phyloP scores from a whole-genome alignment of 805 yeast species.

The Candida boleticola region DNA sequence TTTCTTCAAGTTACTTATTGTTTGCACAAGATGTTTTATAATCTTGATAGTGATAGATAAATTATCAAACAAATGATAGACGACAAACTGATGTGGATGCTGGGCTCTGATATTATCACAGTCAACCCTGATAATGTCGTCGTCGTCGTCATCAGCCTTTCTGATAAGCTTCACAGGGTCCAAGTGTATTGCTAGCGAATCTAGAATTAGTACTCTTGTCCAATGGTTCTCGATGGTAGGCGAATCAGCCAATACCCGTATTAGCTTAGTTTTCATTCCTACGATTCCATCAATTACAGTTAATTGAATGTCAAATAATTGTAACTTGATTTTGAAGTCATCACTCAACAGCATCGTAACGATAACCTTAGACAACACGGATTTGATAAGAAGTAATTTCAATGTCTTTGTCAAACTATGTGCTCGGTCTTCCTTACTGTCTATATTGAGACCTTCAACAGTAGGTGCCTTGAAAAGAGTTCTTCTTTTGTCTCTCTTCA shows the following conservation, averaged over 20 bases:
- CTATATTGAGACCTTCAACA: not conserved
- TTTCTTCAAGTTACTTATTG: slow-evolving; percentile 16
- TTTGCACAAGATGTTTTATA: slow-evolving; percentile 30
- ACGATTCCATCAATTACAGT: slow-evolving; percentile 8
- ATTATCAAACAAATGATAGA: slow-evolving; percentile 37
- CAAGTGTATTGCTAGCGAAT: slow-evolving; percentile 21
- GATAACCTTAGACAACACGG: slow-evolving; percentile 12
- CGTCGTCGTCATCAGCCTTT: slow-evolving; percentile 12
- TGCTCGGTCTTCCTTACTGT: not conserved
- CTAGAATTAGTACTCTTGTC: slow-evolving; percentile 47
- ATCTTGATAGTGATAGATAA: slow-evolving; percentile 32
- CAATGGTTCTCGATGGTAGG: slow-evolving; percentile 47
- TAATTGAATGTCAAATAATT: slow-evolving; percentile 25
- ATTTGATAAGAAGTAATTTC: slow-evolving; percentile 7
- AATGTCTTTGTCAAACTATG: not conserved
- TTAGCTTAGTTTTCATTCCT: slow-evolving; percentile 18
- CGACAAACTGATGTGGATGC: slow-evolving; percentile 40
- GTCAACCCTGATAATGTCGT: slow-evolving; percentile 12
- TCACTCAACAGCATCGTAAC: slow-evolving; percentile 43
- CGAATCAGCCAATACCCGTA: slow-evolving; percentile 51
- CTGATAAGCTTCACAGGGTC: slow-evolving; percentile 4
- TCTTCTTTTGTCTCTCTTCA: slow-evolving; percentile 20
- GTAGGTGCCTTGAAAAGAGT: not conserved
- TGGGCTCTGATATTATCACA: slow-evolving; percentile 28
- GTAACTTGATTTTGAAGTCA: slow-evolving; percentile 48